phyloP scores from a whole-genome alignment of 148 eudicot species.

The Amaranthus palmeri region DNA sequence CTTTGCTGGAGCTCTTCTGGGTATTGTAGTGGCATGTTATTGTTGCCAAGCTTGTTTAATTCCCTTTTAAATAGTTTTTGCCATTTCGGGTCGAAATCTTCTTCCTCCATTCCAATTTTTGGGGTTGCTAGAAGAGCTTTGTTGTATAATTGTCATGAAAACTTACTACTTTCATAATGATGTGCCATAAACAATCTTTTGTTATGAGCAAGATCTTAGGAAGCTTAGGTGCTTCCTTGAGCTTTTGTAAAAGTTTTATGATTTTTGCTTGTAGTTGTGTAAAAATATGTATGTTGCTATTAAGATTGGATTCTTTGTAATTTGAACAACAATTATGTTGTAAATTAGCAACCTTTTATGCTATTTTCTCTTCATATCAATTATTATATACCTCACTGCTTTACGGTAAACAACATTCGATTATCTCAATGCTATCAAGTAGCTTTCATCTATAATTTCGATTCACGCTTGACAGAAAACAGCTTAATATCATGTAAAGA shows the following conservation, averaged over 20 bases:
- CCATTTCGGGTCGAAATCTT: neutral
- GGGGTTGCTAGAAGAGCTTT: neutral
- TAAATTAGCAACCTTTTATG: neutral
- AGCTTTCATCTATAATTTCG: too few species aligned
- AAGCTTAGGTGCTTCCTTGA: slow-evolving; percentile 4
- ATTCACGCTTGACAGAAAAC: too few species aligned
- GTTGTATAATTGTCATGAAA: neutral
- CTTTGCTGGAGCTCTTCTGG: slow-evolving; percentile 73
- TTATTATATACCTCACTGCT: too few species aligned
- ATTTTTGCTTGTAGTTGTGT: neutral
- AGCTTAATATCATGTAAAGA: too few species aligned
- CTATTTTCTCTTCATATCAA: too few species aligned
- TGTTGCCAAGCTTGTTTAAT: slow-evolving; percentile 48
- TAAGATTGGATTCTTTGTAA: neutral
- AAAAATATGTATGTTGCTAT: neutral
- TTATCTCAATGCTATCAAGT: too few species aligned
- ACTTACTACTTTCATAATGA: neutral
- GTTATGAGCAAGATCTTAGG: neutral
- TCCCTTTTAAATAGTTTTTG: slow-evolving; percentile 5
- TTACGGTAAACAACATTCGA: too few species aligned
- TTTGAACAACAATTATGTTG: neutral
- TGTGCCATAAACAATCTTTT: neutral
- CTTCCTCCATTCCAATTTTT: slow-evolving; percentile 3
- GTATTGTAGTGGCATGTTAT: slow-evolving; percentile 58
- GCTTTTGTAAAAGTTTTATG: neutral